A percentile compares a stretch with the other conserved stretches of the same genome.
Conservation (phyloP, 2,329 filamentous ascomycete genomes). For the Trichoderma gracile region DNA sequence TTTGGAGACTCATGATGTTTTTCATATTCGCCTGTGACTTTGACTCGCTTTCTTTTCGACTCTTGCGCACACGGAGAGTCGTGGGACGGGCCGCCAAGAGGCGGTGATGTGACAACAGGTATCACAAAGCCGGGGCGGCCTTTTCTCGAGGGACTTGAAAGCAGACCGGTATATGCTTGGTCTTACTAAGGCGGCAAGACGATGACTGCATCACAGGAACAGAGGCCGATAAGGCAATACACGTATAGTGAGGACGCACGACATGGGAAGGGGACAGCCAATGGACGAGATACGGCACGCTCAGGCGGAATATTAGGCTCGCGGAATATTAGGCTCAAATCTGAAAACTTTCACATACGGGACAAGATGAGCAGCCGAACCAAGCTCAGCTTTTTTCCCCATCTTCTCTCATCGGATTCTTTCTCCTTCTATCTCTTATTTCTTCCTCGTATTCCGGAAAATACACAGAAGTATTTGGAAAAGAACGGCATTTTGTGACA, state of each 20-base stretch:
- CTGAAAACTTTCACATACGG: background rate
- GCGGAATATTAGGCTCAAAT: no score
- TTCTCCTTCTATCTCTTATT: no score
- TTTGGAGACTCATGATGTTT: background rate
- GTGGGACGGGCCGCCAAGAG: conserved; percentile 18
- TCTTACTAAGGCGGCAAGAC: no score
- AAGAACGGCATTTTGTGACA: conserved; percentile 5
- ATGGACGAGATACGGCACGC: background rate
- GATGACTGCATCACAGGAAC: background rate
- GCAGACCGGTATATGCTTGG: conserved; percentile 1
- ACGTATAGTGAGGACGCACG: background rate
- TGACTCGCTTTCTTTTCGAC: background rate
- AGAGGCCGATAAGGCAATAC: conserved; percentile 5
- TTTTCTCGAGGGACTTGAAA: background rate
- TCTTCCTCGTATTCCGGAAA: conserved; percentile 10
- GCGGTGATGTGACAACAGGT: conserved; percentile 8
- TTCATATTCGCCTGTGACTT: background rate
- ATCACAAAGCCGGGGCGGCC: conserved; percentile 14
- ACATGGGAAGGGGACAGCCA: background rate
- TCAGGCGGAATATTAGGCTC: background rate
- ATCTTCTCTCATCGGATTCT: background rate
- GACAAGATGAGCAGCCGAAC: no score
- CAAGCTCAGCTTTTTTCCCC: background rate
- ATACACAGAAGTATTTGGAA: background rate
- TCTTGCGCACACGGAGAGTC: background rate